A percentile compares a stretch with the other conserved stretches of the same genome.
Evolutionary conservation across 1,139 yeast genomes (phyloP).

Genomic region (Saccharomyces hybrid): DNA sequence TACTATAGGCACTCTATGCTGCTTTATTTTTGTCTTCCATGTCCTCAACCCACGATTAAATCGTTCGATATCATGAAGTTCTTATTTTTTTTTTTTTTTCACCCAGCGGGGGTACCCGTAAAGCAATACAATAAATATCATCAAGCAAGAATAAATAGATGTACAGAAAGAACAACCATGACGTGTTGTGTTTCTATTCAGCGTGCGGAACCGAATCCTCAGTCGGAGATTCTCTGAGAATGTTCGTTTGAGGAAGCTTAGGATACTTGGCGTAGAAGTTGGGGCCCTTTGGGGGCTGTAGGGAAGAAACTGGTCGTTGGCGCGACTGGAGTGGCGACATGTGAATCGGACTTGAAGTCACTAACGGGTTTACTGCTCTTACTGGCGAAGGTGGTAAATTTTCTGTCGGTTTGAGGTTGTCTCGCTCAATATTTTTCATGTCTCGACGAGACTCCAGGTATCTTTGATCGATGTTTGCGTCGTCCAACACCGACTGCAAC

Average conservation of each 20-base stretch:
- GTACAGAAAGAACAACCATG: neutral
- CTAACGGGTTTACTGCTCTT: conserved; percentile 27
- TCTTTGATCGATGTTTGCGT: conserved; percentile 29
- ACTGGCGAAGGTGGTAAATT: conserved; percentile 31
- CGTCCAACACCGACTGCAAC: conserved; percentile 27
- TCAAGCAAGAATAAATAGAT: neutral
- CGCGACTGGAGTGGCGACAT: conserved; percentile 1
- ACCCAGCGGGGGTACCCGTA: conserved; percentile 1
- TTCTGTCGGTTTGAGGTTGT: conserved; percentile 23
- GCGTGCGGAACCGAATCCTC: neutral
- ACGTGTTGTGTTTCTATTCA: neutral
- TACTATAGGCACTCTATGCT: neutral
- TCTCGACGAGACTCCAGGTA: conserved; percentile 30
- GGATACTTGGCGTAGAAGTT: conserved; percentile 29
- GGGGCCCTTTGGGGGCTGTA: neutral
- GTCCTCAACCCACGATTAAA: neutral
- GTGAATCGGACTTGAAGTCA: conserved; percentile 31
- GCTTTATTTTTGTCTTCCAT: neutral
- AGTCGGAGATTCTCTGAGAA: conserved; percentile 11
- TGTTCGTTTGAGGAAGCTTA: conserved; percentile 25
- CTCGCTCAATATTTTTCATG: conserved; percentile 27
- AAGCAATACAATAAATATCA: neutral
- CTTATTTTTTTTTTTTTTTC: neutral
- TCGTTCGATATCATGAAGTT: neutral
- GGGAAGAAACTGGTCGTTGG: conserved; percentile 2